phyloP scores from a whole-genome alignment of 805 yeast genomes.

The Trichomonascus vanleenenianus region DNA sequence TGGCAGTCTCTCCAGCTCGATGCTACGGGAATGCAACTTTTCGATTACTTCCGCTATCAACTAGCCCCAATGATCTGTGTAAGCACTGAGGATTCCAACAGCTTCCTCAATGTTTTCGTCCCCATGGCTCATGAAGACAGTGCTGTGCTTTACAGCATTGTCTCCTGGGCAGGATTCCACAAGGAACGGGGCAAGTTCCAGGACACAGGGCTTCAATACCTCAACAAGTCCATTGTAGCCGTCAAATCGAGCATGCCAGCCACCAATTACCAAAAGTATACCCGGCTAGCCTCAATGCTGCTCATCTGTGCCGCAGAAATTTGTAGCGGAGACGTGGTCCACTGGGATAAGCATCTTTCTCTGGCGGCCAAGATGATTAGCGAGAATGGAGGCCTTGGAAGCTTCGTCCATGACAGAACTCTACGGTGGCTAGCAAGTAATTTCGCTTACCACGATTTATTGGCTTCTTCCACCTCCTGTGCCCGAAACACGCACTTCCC shows the following conservation, averaged over 20 bases:
- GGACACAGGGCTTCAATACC: constrained; percentile 21
- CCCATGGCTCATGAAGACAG: constrained; percentile 44
- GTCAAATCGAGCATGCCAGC: constrained; percentile 13
- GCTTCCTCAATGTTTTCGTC: constrained; percentile 44
- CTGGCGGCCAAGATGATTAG: constrained; percentile 59
- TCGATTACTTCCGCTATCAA: constrained; percentile 39
- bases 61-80: constrained; percentile 40
- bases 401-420: constrained; percentile 45
- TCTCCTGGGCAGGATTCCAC: constrained; percentile 49
- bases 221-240: constrained; percentile 19
- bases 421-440: constrained; percentile 67
- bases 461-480: constrained; percentile 49
- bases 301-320: constrained; percentile 75
- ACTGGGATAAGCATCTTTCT: constrained; percentile 61
- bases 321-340: constrained; percentile 70
- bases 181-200: constrained; percentile 23
- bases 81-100: constrained; percentile 42
- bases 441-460: constrained; percentile 74
- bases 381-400: constrained; percentile 52
- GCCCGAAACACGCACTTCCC: constrained; percentile 62
- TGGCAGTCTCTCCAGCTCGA: constrained; percentile 29
- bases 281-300: constrained; percentile 55
- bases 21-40: constrained; percentile 36
- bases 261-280: constrained; percentile 14
- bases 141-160: constrained; percentile 42